Conservation (phyloP, 768 basidiomycete species). For the Podaxis sp. region DNA sequence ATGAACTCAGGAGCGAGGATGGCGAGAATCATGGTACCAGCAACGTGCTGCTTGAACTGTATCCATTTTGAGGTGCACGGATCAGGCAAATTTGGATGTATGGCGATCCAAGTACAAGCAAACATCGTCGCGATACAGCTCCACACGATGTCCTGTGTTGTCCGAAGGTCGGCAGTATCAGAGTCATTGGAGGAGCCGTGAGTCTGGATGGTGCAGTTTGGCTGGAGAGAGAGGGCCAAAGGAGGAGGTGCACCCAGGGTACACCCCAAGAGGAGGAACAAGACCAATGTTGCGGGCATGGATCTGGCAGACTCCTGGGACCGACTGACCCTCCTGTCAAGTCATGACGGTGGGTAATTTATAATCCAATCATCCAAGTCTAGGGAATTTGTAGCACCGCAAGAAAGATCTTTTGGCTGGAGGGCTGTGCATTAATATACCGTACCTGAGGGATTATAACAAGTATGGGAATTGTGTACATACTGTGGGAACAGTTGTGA, state of each 20-base stretch:
- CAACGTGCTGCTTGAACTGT: background rate
- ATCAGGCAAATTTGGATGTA: constrained; percentile 20
- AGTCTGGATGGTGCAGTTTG: background rate
- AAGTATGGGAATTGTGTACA: no score
- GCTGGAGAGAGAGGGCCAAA: background rate
- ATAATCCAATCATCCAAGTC: background rate
- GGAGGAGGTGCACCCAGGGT: background rate
- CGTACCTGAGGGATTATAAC: no score
- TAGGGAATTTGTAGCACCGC: background rate
- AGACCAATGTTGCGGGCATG: background rate
- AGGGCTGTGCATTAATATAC: no score
- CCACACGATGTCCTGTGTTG: constrained; percentile 14
- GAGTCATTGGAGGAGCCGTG: background rate
- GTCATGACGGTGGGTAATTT: background rate
- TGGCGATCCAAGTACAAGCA: constrained; percentile 21
- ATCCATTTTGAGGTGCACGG: background rate
- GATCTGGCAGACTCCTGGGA: background rate
- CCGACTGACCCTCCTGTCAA: background rate
- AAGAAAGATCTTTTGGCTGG: no score
- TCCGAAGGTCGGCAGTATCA: background rate
- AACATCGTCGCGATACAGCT: constrained; percentile 21
- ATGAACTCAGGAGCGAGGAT: constrained; percentile 6
- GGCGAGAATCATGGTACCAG: background rate
- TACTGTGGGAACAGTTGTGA: no score
- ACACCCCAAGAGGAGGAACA: background rate